These are phyloP conservation scores for Ophiocytium majus DNA, from an alignment of 352 stramenopile species.

Conservation along the genomic window DNA sequence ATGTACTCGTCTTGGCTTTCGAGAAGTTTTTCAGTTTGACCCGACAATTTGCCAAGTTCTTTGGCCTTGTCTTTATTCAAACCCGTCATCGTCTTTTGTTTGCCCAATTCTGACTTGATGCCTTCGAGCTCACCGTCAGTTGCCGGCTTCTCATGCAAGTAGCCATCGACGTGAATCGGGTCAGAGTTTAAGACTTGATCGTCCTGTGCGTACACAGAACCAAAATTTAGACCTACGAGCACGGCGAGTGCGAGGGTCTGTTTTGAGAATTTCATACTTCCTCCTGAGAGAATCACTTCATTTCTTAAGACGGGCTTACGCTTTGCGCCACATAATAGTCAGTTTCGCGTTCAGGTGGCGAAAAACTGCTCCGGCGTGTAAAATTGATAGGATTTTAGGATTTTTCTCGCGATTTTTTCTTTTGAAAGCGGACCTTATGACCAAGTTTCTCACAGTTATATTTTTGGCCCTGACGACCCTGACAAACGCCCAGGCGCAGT, in stretches of 20 bases:
- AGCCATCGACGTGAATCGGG: not conserved
- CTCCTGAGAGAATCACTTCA: not conserved
- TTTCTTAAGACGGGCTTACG: no score
- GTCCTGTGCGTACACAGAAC: slow-evolving; percentile 12
- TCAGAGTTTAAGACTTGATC: slow-evolving; percentile 14
- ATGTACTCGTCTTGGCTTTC: not conserved
- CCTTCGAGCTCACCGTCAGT: slow-evolving; percentile 1
- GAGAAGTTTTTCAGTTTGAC: not conserved
- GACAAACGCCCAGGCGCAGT: no score
- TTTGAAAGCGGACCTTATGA: no score
- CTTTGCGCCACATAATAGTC: no score
- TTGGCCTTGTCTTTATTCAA: slow-evolving; percentile 7
- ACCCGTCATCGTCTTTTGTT: not conserved
- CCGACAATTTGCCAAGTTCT: not conserved
- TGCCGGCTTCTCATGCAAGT: not conserved
- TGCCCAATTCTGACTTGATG: not conserved
- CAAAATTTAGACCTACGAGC: not conserved
- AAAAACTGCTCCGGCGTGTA: no score
- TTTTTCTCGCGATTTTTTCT: no score
- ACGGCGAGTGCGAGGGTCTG: not conserved
- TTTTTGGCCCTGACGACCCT: no score
- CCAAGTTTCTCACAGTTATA: no score
- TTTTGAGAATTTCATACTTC: slow-evolving; percentile 19
- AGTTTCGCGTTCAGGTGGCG: no score
- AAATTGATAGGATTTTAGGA: no score